Conservation (phyloP, 2,329 filamentous ascomycete genomes). For the Ophioceras dolichostomum region DNA sequence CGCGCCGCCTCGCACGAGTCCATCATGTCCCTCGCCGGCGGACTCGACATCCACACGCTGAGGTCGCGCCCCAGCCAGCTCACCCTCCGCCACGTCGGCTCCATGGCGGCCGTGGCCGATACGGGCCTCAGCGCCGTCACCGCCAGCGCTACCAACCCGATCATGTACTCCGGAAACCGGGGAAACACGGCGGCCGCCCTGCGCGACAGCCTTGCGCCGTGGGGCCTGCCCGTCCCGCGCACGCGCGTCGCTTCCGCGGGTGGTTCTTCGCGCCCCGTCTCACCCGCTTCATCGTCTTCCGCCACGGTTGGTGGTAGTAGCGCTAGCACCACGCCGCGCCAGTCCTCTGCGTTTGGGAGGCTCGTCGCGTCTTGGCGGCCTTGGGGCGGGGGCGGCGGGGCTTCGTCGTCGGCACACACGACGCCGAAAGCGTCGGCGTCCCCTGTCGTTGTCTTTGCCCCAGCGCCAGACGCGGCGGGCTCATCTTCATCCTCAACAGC, state of each 20-base stretch:
- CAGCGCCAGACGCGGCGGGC: too few species aligned
- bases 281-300: not conserved
- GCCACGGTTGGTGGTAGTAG: not conserved
- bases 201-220: slow-evolving; percentile 35
- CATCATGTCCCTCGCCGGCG: slow-evolving; percentile 73
- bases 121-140: slow-evolving; percentile 46
- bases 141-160: slow-evolving; percentile 45
- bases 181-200: too few species aligned
- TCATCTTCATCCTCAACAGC: not conserved
- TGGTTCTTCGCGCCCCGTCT: slow-evolving; percentile 11
- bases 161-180: too few species aligned
- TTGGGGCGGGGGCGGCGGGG: too few species aligned
- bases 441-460: too few species aligned
- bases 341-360: slow-evolving; percentile 10
- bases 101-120: slow-evolving; percentile 35
- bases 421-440: too few species aligned
- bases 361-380: slow-evolving; percentile 25
- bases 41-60: slow-evolving; percentile 81
- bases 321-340: not conserved
- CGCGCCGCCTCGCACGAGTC: slow-evolving; percentile 74
- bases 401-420: too few species aligned
- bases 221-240: slow-evolving; percentile 21
- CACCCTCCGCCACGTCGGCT: slow-evolving; percentile 39
- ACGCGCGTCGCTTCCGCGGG: slow-evolving; percentile 8
- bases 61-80: slow-evolving; percentile 66